These are phyloP conservation scores for Colletotrichum endophyticum DNA, from an alignment of 2,329 filamentous ascomycete species.

Conservation along the genomic window DNA sequence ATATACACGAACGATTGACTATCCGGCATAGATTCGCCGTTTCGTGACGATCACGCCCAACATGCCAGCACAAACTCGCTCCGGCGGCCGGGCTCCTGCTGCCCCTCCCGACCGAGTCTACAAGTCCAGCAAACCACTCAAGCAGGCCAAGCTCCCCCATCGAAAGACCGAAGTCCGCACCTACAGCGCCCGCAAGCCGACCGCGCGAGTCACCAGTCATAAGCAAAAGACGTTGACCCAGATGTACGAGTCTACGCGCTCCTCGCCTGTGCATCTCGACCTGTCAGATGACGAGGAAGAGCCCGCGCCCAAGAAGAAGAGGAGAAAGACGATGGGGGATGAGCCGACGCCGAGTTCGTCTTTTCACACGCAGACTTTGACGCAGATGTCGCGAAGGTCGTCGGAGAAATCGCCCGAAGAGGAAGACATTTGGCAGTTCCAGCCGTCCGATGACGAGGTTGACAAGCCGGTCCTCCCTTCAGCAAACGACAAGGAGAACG, in stretches of 20 bases:
- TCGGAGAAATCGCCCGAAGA: conserved; percentile 36
- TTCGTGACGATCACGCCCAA: neutral
- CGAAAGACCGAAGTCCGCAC: conserved; percentile 37
- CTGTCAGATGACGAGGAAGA: conserved; percentile 30
- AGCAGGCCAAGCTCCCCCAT: conserved; percentile 43
- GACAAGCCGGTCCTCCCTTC: conserved; percentile 38
- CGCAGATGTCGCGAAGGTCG: conserved; percentile 46
- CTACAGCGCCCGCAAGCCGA: conserved; percentile 30
- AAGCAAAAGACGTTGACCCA: conserved; percentile 48
- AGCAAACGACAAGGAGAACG: conserved; percentile 38
- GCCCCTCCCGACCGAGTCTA: conserved; percentile 40
- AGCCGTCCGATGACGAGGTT: conserved; percentile 44
- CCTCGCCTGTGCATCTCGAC: conserved; percentile 19
- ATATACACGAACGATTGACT: neutral
- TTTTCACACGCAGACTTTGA: conserved; percentile 47
- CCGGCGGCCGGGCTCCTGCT: conserved; percentile 33
- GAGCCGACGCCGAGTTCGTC: conserved; percentile 28
- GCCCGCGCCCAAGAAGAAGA: conserved; percentile 3
- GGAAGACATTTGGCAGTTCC: conserved; percentile 26
- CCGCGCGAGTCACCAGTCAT: neutral
- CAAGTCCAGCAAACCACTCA: conserved; percentile 38
- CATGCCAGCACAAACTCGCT: conserved; percentile 43
- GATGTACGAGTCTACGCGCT: conserved; percentile 40
- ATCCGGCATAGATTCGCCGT: neutral
- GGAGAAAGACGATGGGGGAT: conserved; percentile 36